Conservation (phyloP, 176 grass and related monocot genomes). For the Oryza meridionalis region DNA sequence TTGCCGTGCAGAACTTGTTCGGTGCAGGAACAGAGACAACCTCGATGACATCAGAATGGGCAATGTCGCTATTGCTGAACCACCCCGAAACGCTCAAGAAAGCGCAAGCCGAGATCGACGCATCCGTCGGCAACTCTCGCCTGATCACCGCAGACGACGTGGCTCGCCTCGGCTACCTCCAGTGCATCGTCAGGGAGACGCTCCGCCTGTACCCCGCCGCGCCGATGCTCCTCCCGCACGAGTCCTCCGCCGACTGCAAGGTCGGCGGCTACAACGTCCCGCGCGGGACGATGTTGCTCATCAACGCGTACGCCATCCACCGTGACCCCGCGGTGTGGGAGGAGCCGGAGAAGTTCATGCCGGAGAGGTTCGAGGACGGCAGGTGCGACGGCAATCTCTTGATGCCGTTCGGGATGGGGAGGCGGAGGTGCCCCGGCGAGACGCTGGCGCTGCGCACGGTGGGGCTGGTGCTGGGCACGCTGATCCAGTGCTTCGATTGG, state of each 20-base stretch:
- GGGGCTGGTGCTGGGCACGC: slow-evolving; percentile 44
- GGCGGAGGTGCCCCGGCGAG: slow-evolving; percentile 69
- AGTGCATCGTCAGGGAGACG: slow-evolving; percentile 63
- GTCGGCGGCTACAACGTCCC: slow-evolving; percentile 70
- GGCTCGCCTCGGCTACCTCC: slow-evolving; percentile 51
- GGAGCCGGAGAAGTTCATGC: slow-evolving; percentile 41
- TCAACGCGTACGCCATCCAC: slow-evolving; percentile 71
- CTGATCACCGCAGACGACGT: slow-evolving; percentile 53
- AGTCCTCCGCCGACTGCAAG: slow-evolving; percentile 51
- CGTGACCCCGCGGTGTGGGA: slow-evolving; percentile 59
- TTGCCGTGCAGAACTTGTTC: slow-evolving; percentile 36
- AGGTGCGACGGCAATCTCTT: slow-evolving; percentile 27
- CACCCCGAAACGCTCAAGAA: slow-evolving; percentile 52
- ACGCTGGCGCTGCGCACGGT: slow-evolving; percentile 51
- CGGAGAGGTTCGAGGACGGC: slow-evolving; percentile 59
- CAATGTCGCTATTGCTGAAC: slow-evolving; percentile 67
- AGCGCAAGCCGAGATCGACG: slow-evolving; percentile 59
- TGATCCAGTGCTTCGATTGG: slow-evolving; percentile 85
- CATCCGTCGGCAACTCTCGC: slow-evolving; percentile 33
- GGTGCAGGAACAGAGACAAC: slow-evolving; percentile 75
- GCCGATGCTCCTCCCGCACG: slow-evolving; percentile 67
- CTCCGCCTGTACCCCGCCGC: slow-evolving; percentile 62
- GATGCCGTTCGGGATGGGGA: slow-evolving; percentile 73
- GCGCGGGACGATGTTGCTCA: slow-evolving; percentile 50
- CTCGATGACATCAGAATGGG: slow-evolving; percentile 58